Percentiles rank a stretch among this genome's conserved stretches.
Evolutionary conservation across 2,329 filamentous ascomycete genomes (phyloP).

Genomic region (Seiridium unicorne): DNA sequence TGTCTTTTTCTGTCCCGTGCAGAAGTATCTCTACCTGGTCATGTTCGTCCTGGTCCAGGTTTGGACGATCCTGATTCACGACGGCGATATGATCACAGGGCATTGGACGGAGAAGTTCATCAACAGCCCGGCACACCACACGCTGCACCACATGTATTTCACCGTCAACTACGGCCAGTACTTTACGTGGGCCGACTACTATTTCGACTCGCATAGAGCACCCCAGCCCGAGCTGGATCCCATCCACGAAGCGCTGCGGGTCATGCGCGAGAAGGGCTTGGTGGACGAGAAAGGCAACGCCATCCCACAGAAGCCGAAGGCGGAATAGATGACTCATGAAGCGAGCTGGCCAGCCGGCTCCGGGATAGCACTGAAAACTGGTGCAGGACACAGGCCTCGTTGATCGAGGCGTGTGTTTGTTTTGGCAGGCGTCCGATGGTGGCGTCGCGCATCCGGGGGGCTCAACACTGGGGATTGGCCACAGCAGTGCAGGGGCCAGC

Average conservation of each 20-base stretch:
- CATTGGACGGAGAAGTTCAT: conserved; percentile 45
- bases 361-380: too few species aligned
- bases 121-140: conserved; percentile 48
- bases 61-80: conserved; percentile 49
- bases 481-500: too few species aligned
- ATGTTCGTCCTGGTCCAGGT: conserved; percentile 44
- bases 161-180: conserved; percentile 49
- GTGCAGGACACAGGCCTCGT: too few species aligned
- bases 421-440: too few species aligned
- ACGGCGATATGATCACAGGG: conserved; percentile 46
- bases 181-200: conserved; percentile 45
- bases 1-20: conserved; percentile 43
- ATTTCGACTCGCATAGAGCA: conserved; percentile 41
- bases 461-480: too few species aligned
- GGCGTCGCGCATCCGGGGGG: too few species aligned
- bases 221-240: conserved; percentile 42
- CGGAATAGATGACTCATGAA: background rate
- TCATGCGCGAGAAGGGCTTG: conserved; percentile 42
- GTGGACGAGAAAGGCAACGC: conserved; percentile 41
- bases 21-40: conserved; percentile 41
- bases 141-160: conserved; percentile 48
- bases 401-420: too few species aligned
- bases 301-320: conserved; percentile 9
- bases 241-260: conserved; percentile 40
- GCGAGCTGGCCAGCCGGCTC: conserved; percentile 10